These are phyloP conservation scores for Cordyceps tenuipes DNA, from an alignment of 2,329 filamentous ascomycete species.

Conservation along the genomic window DNA sequence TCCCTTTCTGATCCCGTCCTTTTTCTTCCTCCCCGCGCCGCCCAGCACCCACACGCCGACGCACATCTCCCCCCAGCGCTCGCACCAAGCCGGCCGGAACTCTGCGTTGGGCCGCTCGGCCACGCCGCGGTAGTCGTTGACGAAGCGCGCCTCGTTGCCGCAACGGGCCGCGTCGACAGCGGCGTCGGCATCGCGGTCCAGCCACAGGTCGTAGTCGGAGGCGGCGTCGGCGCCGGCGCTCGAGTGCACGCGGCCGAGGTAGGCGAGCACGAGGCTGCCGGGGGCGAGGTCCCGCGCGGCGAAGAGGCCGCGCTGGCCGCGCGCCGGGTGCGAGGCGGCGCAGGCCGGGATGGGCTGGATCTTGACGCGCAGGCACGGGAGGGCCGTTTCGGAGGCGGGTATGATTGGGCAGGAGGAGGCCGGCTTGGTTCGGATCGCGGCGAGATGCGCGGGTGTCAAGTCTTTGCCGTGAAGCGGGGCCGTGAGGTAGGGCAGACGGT, in stretches of 20 bases:
- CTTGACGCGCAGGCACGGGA: slow-evolving; percentile 41
- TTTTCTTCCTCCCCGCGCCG: background rate
- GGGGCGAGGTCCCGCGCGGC: slow-evolving; percentile 45
- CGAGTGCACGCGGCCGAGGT: slow-evolving; percentile 51
- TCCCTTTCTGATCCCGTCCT: slow-evolving; percentile 42
- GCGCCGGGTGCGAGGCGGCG: slow-evolving; percentile 45
- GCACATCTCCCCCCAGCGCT: slow-evolving; percentile 39
- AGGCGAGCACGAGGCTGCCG: slow-evolving; percentile 51
- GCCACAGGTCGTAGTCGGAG: slow-evolving; percentile 55
- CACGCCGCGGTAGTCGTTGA: slow-evolving; percentile 59
- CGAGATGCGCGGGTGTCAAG: slow-evolving; percentile 34
- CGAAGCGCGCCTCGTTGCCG: slow-evolving; percentile 58
- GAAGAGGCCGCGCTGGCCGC: slow-evolving; percentile 52
- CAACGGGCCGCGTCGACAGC: slow-evolving; percentile 50
- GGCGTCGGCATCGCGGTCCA: slow-evolving; percentile 47
- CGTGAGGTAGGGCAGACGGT: slow-evolving; percentile 42
- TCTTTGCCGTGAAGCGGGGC: slow-evolving; percentile 39
- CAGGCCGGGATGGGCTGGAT: slow-evolving; percentile 42
- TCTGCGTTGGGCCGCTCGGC: slow-evolving; percentile 45
- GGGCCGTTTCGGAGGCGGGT: slow-evolving; percentile 25
- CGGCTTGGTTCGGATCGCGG: slow-evolving; percentile 27
- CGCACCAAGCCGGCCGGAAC: slow-evolving; percentile 52
- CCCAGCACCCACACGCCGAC: slow-evolving; percentile 49
- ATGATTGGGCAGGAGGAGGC: slow-evolving; percentile 14
- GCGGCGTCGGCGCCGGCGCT: slow-evolving; percentile 19